Evolutionary conservation across 73 alveolate species (phyloP), one percentile per base, ranked within the genome.

Genomic region (Paramecium sexaurelia): DNA sequence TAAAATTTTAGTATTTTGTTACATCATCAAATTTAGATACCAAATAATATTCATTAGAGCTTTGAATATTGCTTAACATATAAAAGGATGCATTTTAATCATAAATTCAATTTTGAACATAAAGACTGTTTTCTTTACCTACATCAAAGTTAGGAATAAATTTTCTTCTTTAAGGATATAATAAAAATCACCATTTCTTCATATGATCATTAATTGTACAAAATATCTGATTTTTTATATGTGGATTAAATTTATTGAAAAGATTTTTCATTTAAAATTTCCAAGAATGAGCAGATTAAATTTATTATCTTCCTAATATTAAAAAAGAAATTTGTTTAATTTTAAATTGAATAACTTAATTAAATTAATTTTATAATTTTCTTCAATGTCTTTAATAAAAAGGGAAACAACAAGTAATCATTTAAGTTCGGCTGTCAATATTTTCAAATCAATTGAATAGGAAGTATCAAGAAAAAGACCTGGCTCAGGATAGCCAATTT

Each of bases 11-110:
- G 27, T 78, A 78, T 26, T 78, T 78, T 29, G 90, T 47, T 10
- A 78, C 90, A 37, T 78, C 90, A 24, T 37, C 71, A 40, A 78
- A 40, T 43, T 78, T 78, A 40, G 90, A 40, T 22, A 75, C 51
- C 10, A 78, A n/a, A 78, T 78, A 11, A 45, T 78, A 78, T 19
- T 39, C 69, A 10, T 27, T 75, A 29, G 90, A 75, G 9, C 90
- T 75, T 61, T 41, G 83, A 32, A 41, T 61, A 15, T 26, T 61
- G n/a, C 26, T 61, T 1, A 61, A 26, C 15, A 17, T 51, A 0
- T 51, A 51, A n/a, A 51, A 17, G 11, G 67, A 29, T n/a, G n/a
- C n/a, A n/a, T n/a, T n/a, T n/a, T n/a, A n/a, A n/a, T n/a, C n/a
- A n/a, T n/a, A n/a, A n/a, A n/a, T n/a, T n/a, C n/a, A n/a, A n/a